Evolutionary conservation across 345 rosid genomes (phyloP), one percentile per base, ranked within the genome.

Genomic region (Litchi chinensis): DNA sequence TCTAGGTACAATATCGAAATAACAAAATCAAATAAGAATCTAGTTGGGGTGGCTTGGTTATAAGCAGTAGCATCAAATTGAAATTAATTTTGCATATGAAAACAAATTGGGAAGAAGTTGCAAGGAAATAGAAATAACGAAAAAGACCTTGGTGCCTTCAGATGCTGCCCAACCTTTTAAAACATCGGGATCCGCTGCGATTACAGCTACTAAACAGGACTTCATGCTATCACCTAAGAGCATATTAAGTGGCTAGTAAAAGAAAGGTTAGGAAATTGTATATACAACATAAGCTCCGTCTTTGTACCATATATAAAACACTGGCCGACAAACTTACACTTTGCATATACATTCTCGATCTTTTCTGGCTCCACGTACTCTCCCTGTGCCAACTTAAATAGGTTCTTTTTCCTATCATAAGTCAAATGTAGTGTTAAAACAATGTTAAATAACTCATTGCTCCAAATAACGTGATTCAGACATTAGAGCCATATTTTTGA

Each of bases 291-390:
- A 69, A 79, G 65, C 54, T 12, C 8, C 60, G 24, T 19, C 44
- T 65, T 41, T 85, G 76, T 86, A 93, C 99, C 99, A 82, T 96
- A 86, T 65, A 93, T 80, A 86, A 96, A 96, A 85, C 97, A 90
- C 76, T 94, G 98, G 26, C 84, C 90, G 18, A 91, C 75, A 76
- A 90, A 94, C 77, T 84, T 88, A 95, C 98, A 93, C 79, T 94
- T 96, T 5, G 94, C 93, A 79, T 94, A 96, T 5, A 91, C 93
- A 80, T 96, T 96, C 91, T 94, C 98, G 1, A 96, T 88, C 83
- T 96, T 96, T 87, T 96, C 98, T 0, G 99, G 97, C 59, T 97
- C 99, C 74, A 94, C 91, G 79, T 94, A 96, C 88, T 96, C 99
- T 71, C 99, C 99, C 21, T 96, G 98, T 41, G 99, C 97, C 90